These are phyloP conservation scores for Lentinula edodes DNA, from an alignment of 768 basidiomycete species.

Conservation along the genomic window DNA sequence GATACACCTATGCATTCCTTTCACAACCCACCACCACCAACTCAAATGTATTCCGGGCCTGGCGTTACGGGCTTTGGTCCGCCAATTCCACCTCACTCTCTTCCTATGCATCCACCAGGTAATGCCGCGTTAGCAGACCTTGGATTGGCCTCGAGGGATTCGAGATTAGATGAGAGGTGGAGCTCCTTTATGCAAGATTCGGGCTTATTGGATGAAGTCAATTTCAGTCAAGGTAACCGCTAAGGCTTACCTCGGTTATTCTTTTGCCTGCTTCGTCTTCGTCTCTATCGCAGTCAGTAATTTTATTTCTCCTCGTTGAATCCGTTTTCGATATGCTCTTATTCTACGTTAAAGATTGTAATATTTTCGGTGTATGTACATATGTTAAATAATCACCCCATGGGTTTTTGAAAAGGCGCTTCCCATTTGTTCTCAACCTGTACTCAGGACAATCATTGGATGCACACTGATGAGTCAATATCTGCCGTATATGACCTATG, in stretches of 20 bases:
- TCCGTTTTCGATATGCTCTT: no score
- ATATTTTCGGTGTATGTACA: background rate
- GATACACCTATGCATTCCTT: background rate
- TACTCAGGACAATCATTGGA: no score
- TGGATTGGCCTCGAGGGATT: slow-evolving; percentile 53
- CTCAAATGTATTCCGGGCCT: slow-evolving; percentile 13
- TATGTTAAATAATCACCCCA: background rate
- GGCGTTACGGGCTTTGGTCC: slow-evolving; percentile 1
- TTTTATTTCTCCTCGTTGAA: no score
- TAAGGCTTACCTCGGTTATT: background rate
- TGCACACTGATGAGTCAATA: no score
- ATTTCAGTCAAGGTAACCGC: slow-evolving; percentile 15
- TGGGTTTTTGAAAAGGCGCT: no score
- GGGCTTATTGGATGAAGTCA: slow-evolving; percentile 28
- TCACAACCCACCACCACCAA: slow-evolving; percentile 12
- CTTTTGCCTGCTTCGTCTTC: no score
- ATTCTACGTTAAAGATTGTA: background rate
- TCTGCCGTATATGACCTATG: no score
- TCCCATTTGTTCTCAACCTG: no score
- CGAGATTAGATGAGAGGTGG: slow-evolving; percentile 54
- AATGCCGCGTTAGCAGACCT: slow-evolving; percentile 48
- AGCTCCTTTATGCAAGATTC: slow-evolving; percentile 58
- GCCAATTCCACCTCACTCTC: background rate
- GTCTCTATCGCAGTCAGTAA: no score
- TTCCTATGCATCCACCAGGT: slow-evolving; percentile 14